phyloP scores from a whole-genome alignment of 2,329 filamentous ascomycete species.

The Trichoderma sp. region DNA sequence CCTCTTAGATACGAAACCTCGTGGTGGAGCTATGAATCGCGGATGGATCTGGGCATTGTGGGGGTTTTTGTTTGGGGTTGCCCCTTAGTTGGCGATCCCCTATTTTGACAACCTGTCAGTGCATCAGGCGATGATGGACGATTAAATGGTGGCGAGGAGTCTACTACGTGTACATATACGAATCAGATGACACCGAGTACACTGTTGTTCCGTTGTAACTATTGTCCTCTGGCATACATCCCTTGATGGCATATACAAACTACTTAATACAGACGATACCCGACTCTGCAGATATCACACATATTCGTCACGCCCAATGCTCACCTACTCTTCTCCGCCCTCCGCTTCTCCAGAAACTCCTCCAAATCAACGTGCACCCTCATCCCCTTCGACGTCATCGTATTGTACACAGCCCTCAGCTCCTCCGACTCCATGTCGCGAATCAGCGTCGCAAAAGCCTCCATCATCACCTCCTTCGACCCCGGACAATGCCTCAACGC shows the following conservation, averaged over 20 bases:
- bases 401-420: constrained; percentile 52
- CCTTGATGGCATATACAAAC: too few species aligned
- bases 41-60: background rate
- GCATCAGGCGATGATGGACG: too few species aligned
- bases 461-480: constrained; percentile 54
- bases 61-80: background rate
- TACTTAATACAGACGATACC: background rate
- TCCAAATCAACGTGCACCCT: constrained; percentile 56
- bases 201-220: too few species aligned
- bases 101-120: background rate
- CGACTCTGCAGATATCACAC: background rate
- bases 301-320: too few species aligned
- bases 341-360: constrained; percentile 47
- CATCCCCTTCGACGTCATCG: constrained; percentile 53
- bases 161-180: too few species aligned
- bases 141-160: too few species aligned
- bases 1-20: constrained; percentile 1
- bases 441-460: constrained; percentile 52
- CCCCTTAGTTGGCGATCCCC: constrained; percentile 16
- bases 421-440: constrained; percentile 52
- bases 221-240: too few species aligned
- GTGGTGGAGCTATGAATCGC: constrained; percentile 15
- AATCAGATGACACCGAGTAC: too few species aligned
- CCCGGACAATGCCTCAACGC: constrained; percentile 53
- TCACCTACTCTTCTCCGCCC: constrained; percentile 26